Conservation (phyloP, 805 yeast species). For the Limtongia smithiae region DNA sequence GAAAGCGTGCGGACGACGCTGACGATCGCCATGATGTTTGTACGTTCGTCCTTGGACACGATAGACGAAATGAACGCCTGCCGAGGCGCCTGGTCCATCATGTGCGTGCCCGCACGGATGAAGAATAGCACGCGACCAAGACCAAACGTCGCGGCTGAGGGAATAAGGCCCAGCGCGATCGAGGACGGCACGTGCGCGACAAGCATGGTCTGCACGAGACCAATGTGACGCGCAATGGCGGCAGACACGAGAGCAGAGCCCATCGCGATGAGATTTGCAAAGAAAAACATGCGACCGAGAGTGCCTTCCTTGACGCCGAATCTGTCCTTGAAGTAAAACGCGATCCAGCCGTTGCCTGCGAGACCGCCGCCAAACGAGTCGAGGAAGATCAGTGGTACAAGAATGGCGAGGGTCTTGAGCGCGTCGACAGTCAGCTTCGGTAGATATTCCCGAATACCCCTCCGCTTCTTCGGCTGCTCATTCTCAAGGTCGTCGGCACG, state of each 20-base stretch:
- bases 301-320: slow-evolving; percentile 53
- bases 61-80: slow-evolving; percentile 71
- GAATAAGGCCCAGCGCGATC: slow-evolving; percentile 52
- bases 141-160: slow-evolving; percentile 42
- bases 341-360: slow-evolving; percentile 56
- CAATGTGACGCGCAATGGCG: slow-evolving; percentile 55
- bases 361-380: slow-evolving; percentile 80
- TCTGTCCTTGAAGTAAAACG: slow-evolving; percentile 63
- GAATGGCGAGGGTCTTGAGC: slow-evolving; percentile 29
- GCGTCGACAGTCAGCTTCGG: background rate
- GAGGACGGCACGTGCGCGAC: slow-evolving; percentile 76
- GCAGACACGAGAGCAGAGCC: slow-evolving; percentile 76
- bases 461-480: background rate
- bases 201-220: slow-evolving; percentile 74
- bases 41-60: slow-evolving; percentile 57
- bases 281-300: slow-evolving; percentile 65
- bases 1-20: slow-evolving; percentile 83
- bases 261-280: slow-evolving; percentile 58
- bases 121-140: slow-evolving; percentile 52
- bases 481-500: too few relatives aligned
- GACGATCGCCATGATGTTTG: slow-evolving; percentile 77
- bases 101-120: slow-evolving; percentile 57
- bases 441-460: background rate
- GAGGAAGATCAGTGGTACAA: slow-evolving; percentile 53
- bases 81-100: slow-evolving; percentile 90